A percentile compares a stretch with the other conserved stretches of the same genome.
Conservation (phyloP, 2,329 filamentous ascomycete genomes). For the Diaporthe longicolla region DNA sequence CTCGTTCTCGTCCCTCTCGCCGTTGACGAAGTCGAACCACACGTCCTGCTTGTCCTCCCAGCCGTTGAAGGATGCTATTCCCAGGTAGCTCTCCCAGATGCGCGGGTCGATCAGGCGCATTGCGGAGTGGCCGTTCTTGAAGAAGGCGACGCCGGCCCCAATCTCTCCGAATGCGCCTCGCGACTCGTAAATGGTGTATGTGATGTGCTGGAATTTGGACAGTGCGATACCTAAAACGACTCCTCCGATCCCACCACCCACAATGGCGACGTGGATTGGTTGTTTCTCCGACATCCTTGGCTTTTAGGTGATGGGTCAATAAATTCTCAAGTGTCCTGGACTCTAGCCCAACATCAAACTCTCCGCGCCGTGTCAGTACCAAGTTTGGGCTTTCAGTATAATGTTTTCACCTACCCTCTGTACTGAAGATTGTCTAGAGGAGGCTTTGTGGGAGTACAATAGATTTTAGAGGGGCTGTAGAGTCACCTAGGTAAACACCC, state of each 20-base stretch:
- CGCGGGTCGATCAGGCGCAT: slow-evolving; percentile 27
- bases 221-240: slow-evolving; percentile 21
- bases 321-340: neutral
- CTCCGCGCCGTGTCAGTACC: too few relatives aligned
- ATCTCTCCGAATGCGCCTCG: slow-evolving; percentile 25
- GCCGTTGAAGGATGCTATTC: slow-evolving; percentile 22
- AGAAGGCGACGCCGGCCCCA: slow-evolving; percentile 27
- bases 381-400: too few relatives aligned
- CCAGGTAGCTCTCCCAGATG: slow-evolving; percentile 26
- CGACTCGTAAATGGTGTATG: slow-evolving; percentile 27
- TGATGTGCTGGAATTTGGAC: slow-evolving; percentile 23
- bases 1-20: slow-evolving; percentile 16
- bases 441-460: neutral
- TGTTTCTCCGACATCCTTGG: slow-evolving; percentile 3
- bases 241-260: slow-evolving; percentile 29
- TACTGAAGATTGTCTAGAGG: neutral
- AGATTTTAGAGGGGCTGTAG: neutral
- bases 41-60: slow-evolving; percentile 26
- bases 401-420: too few relatives aligned
- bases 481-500: neutral
- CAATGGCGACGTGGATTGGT: slow-evolving; percentile 24
- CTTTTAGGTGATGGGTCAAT: neutral
- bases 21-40: slow-evolving; percentile 21
- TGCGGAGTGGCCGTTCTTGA: slow-evolving; percentile 21
- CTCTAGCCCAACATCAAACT: neutral